Evolutionary conservation across 2,329 filamentous ascomycete species (phyloP).

Genomic region (Macroventuria anomochaeta): DNA sequence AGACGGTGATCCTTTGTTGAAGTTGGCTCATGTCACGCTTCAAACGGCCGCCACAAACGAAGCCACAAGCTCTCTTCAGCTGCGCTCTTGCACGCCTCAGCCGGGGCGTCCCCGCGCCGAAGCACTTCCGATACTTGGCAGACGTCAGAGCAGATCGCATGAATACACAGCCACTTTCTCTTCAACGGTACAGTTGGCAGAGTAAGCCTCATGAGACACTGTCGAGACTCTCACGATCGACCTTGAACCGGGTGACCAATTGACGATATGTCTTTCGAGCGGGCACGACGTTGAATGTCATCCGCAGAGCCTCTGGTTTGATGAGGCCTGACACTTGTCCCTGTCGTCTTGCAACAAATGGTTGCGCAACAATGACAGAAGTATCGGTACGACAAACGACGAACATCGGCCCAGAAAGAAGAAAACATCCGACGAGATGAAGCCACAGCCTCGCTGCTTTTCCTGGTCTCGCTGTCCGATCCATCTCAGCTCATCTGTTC

Average conservation of each 20-base stretch:
- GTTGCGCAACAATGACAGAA: neutral
- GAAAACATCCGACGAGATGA: neutral
- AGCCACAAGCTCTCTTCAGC: constrained; percentile 13
- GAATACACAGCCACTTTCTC: constrained; percentile 10
- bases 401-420: neutral
- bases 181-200: neutral
- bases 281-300: neutral
- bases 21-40: constrained; percentile 3
- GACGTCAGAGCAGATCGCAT: constrained; percentile 9
- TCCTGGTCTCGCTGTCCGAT: neutral
- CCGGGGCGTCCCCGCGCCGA: constrained; percentile 5
- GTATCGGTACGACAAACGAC: neutral
- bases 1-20: neutral
- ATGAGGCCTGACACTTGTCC: neutral
- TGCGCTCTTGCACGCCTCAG: constrained; percentile 6
- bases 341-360: neutral
- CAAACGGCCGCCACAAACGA: constrained; percentile 20
- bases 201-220: constrained; percentile 3
- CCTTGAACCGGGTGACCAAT: neutral
- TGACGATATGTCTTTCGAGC: neutral
- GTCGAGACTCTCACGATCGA: neutral
- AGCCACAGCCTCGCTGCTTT: constrained; percentile 1
- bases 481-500: constrained; percentile 8
- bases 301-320: neutral
- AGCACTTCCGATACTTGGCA: constrained; percentile 11